These are phyloP conservation scores for Trifolium pratense DNA, from an alignment of 306 rosid genomes.

Conservation along the genomic window DNA sequence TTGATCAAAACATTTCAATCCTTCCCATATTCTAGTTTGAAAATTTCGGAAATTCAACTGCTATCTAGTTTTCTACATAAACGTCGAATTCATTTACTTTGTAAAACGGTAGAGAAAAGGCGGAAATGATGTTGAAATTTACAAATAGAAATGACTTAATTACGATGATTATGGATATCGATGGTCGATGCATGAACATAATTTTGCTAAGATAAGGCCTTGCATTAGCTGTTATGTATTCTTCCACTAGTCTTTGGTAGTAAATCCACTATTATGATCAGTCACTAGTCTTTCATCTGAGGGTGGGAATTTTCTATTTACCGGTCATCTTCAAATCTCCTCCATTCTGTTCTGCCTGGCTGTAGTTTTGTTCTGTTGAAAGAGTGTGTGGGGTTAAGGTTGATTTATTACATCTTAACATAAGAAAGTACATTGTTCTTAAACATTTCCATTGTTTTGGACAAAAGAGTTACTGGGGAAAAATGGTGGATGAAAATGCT, in stretches of 20 bases:
- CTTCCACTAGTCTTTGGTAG: background rate
- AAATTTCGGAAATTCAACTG: background rate
- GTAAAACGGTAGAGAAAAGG: conserved; percentile 11
- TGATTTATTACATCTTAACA: conserved; percentile 18
- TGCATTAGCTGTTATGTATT: background rate
- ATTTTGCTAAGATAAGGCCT: conserved; percentile 2
- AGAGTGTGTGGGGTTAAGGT: background rate
- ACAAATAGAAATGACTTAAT: conserved; percentile 7
- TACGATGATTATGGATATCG: background rate
- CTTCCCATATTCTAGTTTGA: background rate
- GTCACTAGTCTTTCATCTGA: background rate
- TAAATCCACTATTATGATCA: conserved; percentile 16
- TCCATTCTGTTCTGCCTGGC: background rate
- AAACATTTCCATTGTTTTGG: background rate
- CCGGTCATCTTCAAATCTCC: conserved; percentile 6
- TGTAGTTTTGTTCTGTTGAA: background rate
- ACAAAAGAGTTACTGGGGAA: background rate
- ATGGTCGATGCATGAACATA: background rate
- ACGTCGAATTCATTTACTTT: background rate
- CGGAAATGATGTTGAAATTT: background rate
- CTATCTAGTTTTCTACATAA: background rate
- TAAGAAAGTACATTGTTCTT: background rate
- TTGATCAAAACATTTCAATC: conserved; percentile 19
- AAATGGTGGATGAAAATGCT: background rate
- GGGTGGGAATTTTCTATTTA: conserved; percentile 1